Conservation (phyloP, 768 basidiomycete genomes). For the Amanita pseudoporphyria region DNA sequence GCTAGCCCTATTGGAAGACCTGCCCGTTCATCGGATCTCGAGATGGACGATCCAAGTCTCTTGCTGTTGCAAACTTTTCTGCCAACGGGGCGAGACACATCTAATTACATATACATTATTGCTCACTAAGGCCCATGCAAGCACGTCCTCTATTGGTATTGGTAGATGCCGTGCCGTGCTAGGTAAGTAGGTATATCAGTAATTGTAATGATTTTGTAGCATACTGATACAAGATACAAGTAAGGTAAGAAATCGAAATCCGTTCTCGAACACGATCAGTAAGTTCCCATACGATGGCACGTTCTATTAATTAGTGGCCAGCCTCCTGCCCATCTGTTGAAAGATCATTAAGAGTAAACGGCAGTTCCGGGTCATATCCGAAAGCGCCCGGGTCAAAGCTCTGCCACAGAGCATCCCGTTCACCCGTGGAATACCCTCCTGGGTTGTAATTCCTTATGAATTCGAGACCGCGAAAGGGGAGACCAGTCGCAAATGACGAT, state of each 20-base stretch:
- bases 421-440: constrained; percentile 35
- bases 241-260: constrained; percentile 1
- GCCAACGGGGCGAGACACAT: background rate
- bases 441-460: constrained; percentile 73
- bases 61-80: too few relatives aligned
- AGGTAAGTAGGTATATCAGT: background rate
- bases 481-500: constrained; percentile 57
- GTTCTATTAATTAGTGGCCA: constrained; percentile 15
- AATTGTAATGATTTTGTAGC: background rate
- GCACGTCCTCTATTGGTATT: too few relatives aligned
- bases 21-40: too few relatives aligned
- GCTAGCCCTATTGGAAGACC: too few relatives aligned
- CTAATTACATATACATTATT: too few relatives aligned
- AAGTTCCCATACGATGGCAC: background rate
- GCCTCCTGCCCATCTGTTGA: constrained; percentile 27
- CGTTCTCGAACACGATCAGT: background rate
- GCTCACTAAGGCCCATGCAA: too few relatives aligned
- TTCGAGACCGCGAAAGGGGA: constrained; percentile 81
- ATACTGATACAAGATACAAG: constrained; percentile 8
- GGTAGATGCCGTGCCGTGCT: background rate
- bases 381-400: constrained; percentile 69
- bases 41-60: too few relatives aligned
- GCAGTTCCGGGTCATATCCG: constrained; percentile 68
- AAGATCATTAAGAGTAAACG: constrained; percentile 49
- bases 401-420: constrained; percentile 46